Evolutionary conservation across 257 asterid genomes (phyloP), one percentile per base, ranked within the genome.

Genomic region (Przewalskia tangutica): DNA sequence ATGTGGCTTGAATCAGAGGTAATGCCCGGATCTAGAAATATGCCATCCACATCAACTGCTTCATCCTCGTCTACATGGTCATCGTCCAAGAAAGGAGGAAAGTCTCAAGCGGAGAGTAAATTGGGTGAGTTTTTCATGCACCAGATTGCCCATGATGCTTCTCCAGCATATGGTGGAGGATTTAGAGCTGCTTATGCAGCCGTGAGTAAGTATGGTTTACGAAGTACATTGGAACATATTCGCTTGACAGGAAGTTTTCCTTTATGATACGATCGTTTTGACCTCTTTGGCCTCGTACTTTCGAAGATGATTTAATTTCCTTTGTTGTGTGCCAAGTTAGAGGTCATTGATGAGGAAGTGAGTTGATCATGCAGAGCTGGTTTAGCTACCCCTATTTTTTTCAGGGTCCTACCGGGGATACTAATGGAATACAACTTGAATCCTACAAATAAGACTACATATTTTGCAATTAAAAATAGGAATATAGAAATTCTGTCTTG

Each of bases 1-100:
- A 90, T 93, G 91, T 96, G 99, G 99, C 97, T 83, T 60, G 89
- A 94, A 76, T 87, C 98, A n/a, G 98, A 95, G 87, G 94, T 93
- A 73, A 81, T 89, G 87, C 93, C 97, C 1, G 88, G 85, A 62
- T 55, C 87, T 27, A 86, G 88, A 84, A 85, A 83, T 76, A 82
- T 87, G 83, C 85, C 94, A 70, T 86, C 93, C 8, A 79, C 91
- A 17, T 89, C 92, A 20, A 77, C 84, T 14, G 89, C 90, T 64
- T 80, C 90, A 14, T 79, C 89, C 13, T 84, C 95, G 0, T 86
- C 92, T 17, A 81, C 88, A 67, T 86, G 89, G 89, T 76, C 32
- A 27, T 27, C 82, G 18, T 82, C 85, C 8, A 83, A 83, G 82
- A 65, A 83, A 42, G 86, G 83, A 0, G 38, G 13, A 16, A 59